Evolutionary conservation across 768 basidiomycete species (phyloP), one percentile per base, ranked within the genome.

Genomic region (Megacollybia marginata): DNA sequence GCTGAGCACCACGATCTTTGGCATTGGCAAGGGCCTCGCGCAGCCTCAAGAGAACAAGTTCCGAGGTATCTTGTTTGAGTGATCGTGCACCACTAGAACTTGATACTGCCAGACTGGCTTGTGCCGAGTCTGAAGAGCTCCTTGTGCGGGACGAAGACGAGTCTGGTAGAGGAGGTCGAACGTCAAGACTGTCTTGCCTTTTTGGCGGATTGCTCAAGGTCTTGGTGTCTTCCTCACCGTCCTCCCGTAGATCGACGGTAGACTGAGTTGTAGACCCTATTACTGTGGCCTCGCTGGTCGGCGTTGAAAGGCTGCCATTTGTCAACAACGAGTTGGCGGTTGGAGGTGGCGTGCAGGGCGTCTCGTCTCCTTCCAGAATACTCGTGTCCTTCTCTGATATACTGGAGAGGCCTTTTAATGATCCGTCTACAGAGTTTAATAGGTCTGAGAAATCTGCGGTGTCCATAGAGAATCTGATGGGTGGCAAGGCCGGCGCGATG

Each of bases 381-480:
- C 44, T 45, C 33, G 28, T 19, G 13, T 42, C 36, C 9, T 76
- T 61, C 48, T 73, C 72, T 5, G 74, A 68, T 33, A 83, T 63
- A 43, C 70, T 67, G 36, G 75, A 73, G 44, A 79, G 59, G 15
- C 72, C 69, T 56, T 73, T 71, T 50, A 75, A 60, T 9, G 77
- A 66, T 16, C 76, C 77, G 34, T 75, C 78, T 6, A 82, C 78
- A 32, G 79, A 77, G 56, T 66, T 79, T 46, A 88, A 73, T 15
- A 88, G 65, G 51, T 87, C 85, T 0, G 83, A 80, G 59, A 97
- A 93, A 62, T 95, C 92, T 0, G 80, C 71, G 43, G 82, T 78
- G 51, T 81, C 86, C 69, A 95, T 76, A 13, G 92, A 94, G 63
- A 95, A 86, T n/a, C 89, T 82, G 59, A 95, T 92, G 0, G 90